These are phyloP conservation scores for Lojkania enalia DNA, from an alignment of 2,329 filamentous ascomycete species.

Conservation along the genomic window DNA sequence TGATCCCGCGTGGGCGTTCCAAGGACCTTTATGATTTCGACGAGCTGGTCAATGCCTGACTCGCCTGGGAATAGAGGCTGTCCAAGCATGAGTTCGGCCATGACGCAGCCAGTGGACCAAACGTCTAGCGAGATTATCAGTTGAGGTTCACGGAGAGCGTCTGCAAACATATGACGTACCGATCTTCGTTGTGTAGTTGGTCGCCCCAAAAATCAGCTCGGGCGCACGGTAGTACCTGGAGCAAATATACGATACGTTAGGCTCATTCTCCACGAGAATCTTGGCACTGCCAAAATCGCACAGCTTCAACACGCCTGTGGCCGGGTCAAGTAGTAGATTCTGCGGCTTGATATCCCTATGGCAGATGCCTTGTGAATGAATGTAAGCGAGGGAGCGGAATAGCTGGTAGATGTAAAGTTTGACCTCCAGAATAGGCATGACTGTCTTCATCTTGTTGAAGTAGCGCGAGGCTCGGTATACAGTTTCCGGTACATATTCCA, in stretches of 20 bases:
- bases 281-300: slow-evolving; percentile 99
- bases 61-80: slow-evolving; percentile 97
- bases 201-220: slow-evolving; percentile 97
- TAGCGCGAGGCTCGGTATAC: slow-evolving; percentile 97
- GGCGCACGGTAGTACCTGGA: slow-evolving; percentile 98
- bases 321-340: slow-evolving; percentile 91
- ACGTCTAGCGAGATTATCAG: slow-evolving; percentile 68
- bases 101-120: slow-evolving; percentile 98
- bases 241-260: slow-evolving; percentile 99
- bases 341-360: slow-evolving; percentile 99
- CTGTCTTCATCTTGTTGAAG: slow-evolving; percentile 99
- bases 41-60: slow-evolving; percentile 96
- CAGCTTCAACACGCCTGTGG: slow-evolving; percentile 89
- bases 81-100: slow-evolving; percentile 98
- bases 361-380: slow-evolving; percentile 98
- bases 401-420: slow-evolving; percentile 99
- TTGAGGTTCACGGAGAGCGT: slow-evolving; percentile 8
- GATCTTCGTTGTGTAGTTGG: slow-evolving; percentile 99
- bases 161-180: slow-evolving; percentile 65
- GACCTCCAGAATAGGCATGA: slow-evolving; percentile 97
- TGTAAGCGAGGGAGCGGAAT: slow-evolving; percentile 96
- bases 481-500: slow-evolving; percentile 97
- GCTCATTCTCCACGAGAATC: slow-evolving; percentile 97
- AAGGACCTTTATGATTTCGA: slow-evolving; percentile 99
- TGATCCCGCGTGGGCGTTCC: slow-evolving; percentile 96